A percentile compares a stretch with the other conserved stretches of the same genome.
phyloP scores from a whole-genome alignment of 1,139 yeast species.

The Taphrina communis region DNA sequence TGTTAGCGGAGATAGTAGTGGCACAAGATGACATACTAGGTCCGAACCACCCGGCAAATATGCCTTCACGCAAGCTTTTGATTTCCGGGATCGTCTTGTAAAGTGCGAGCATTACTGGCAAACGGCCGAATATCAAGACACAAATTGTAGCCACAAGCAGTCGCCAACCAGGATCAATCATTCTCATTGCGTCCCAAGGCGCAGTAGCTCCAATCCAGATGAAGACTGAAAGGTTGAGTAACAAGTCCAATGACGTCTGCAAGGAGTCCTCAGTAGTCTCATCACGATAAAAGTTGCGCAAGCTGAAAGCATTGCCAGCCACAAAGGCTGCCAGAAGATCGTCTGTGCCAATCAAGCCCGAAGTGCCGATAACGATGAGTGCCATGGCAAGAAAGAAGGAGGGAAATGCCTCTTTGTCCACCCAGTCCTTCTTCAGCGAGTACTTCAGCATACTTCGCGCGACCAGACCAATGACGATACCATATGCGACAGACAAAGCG shows the following conservation, averaged over 20 bases:
- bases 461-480: slow-evolving; percentile 51
- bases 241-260: slow-evolving; percentile 51
- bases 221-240: slow-evolving; percentile 52
- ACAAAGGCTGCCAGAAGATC: slow-evolving; percentile 54
- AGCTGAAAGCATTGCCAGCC: slow-evolving; percentile 49
- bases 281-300: slow-evolving; percentile 52
- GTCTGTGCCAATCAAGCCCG: slow-evolving; percentile 54
- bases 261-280: slow-evolving; percentile 50
- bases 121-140: slow-evolving; percentile 51
- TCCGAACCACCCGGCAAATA: slow-evolving; percentile 56
- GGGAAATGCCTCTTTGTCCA: slow-evolving; percentile 49
- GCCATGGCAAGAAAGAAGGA: slow-evolving; percentile 49
- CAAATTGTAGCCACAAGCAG: slow-evolving; percentile 50
- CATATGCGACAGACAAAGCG: slow-evolving; percentile 51
- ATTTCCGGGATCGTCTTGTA: slow-evolving; percentile 53
- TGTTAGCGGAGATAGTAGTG: not conserved
- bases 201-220: slow-evolving; percentile 53
- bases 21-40: slow-evolving; percentile 48
- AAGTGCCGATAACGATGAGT: slow-evolving; percentile 52
- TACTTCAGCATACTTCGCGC: slow-evolving; percentile 49
- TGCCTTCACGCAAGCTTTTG: slow-evolving; percentile 54
- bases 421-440: slow-evolving; percentile 47
- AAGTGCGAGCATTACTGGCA: slow-evolving; percentile 52
- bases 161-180: slow-evolving; percentile 49
- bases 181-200: slow-evolving; percentile 52